A percentile compares a stretch with the other conserved stretches of the same genome.
phyloP scores from a whole-genome alignment of 495 filamentous ascomycete genomes.

The Hyaloscypha hepaticicola region DNA sequence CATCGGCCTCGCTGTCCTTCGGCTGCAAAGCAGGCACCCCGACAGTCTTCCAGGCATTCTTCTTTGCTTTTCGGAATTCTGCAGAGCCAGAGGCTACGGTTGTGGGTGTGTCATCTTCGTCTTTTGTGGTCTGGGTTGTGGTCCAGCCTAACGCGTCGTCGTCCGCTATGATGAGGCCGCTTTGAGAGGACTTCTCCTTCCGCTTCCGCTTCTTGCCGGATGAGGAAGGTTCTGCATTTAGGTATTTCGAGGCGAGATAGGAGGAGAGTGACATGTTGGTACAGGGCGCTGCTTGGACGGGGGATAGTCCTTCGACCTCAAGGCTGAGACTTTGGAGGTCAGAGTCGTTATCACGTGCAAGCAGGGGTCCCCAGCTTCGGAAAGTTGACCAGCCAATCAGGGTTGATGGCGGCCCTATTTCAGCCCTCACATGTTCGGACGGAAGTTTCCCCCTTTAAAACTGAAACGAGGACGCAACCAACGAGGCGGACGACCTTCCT shows the following conservation, averaged over 20 bases:
- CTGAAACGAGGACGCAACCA: slow-evolving; percentile 2
- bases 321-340: slow-evolving; percentile 6
- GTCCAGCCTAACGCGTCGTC: slow-evolving; percentile 81
- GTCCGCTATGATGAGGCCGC: slow-evolving; percentile 84
- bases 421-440: not conserved
- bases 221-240: slow-evolving; percentile 73
- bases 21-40: slow-evolving; percentile 48
- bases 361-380: too few relatives aligned
- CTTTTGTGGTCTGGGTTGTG: slow-evolving; percentile 37
- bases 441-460: not conserved
- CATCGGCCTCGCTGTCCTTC: slow-evolving; percentile 52
- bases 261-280: slow-evolving; percentile 62
- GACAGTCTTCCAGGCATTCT: slow-evolving; percentile 74
- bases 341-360: not conserved
- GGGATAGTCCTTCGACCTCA: too few relatives aligned
- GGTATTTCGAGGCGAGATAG: slow-evolving; percentile 94
- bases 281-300: too few relatives aligned
- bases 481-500: not conserved
- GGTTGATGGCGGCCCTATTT: not conserved
- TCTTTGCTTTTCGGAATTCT: slow-evolving; percentile 77
- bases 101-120: slow-evolving; percentile 40
- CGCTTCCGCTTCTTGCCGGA: slow-evolving; percentile 79
- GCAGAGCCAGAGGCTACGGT: slow-evolving; percentile 43
- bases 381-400: not conserved
- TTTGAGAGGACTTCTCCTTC: slow-evolving; percentile 43